Evolutionary conservation across 345 rosid genomes (phyloP).

Genomic region (Hypericum androsaemum): DNA sequence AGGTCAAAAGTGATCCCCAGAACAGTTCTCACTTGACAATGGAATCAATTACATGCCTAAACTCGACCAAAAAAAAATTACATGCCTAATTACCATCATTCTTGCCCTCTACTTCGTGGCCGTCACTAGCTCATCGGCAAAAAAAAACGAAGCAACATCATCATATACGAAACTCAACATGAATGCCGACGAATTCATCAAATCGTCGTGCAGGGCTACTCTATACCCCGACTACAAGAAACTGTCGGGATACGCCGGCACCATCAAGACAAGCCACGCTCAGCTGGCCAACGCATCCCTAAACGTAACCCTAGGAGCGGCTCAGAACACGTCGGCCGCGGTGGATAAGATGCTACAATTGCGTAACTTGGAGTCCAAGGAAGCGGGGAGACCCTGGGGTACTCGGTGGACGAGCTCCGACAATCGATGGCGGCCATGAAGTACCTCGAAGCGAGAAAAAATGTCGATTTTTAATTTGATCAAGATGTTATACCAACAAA

Average conservation of each 20-base stretch:
- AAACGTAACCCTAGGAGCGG: conserved; percentile 17
- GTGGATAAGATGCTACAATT: conserved; percentile 9
- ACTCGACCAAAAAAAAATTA: too few relatives aligned
- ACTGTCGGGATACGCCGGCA: conserved; percentile 25
- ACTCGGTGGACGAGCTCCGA: conserved; percentile 25
- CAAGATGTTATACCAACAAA: too few relatives aligned
- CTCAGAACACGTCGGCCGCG: conserved; percentile 7
- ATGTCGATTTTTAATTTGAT: too few relatives aligned
- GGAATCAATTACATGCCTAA: too few relatives aligned
- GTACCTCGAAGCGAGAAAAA: conserved; percentile 20
- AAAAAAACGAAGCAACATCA: too few relatives aligned
- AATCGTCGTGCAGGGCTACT: conserved; percentile 27
- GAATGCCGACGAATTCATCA: conserved; percentile 27
- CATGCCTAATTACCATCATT: too few relatives aligned
- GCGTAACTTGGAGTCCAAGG: conserved; percentile 14
- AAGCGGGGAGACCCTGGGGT: conserved; percentile 20
- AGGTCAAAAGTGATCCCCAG: too few relatives aligned
- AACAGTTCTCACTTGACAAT: too few relatives aligned
- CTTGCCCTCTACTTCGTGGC: too few relatives aligned
- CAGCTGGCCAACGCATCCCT: conserved; percentile 27
- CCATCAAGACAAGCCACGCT: conserved; percentile 15
- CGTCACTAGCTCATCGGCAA: too few relatives aligned
- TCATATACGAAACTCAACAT: too few relatives aligned
- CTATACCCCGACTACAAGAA: conserved; percentile 25
- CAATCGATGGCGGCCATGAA: conserved; percentile 25